Base-by-base conservation (phyloP, 192 early-diverging fungal genomes). In the Entophlyctis luteolus region DNA sequence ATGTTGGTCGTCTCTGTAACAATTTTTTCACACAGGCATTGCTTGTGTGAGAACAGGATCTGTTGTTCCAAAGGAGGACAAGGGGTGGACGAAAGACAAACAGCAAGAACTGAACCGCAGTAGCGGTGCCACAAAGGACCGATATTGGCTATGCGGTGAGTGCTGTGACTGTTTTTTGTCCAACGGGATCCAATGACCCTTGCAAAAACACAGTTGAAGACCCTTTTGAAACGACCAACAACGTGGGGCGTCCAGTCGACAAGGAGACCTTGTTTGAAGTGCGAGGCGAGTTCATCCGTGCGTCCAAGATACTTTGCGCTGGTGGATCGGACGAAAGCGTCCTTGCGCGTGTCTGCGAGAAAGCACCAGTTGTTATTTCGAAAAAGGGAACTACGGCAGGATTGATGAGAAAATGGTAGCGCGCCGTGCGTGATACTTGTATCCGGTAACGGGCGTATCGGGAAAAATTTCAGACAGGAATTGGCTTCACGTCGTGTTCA, bases 31-130 rank as follows among this genome's bases (percentile, higher is more conserved):
- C 18, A 56, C 31, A 67, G 65, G 67, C 22, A 62, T 75, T 47
- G 67, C 68, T 0, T 70, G 73, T 48, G 68, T 75, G 2, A 32
- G 73, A 25, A 54, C 60, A 34, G 73, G 73, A 6, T 12, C 46
- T 22, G 67, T 75, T 10, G 36, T 75, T 28, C 62, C 67, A 0
- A 75, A 75, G 47, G 67, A 69, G 33, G 73, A 75, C 8, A 75
- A 75, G 36, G 67, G 67, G 8, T 75, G 73, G 73, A 75, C 67
- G 20, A 75, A 75, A 56, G 68, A 73, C 28, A 29, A 63, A 10
- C 72, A 73, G 48, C 72, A 73, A 50, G 72, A 73, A 65, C 27
- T 69, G 14, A 70, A 69, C 38, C 65, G 72, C 8, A n/a, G n/a
- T n/a, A 59, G 35, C 45, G 72, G 72, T n/a, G 50, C 55, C 6